These are phyloP conservation scores for Loxodes magnus DNA, from an alignment of 73 alveolate genomes.

Conservation along the genomic window DNA sequence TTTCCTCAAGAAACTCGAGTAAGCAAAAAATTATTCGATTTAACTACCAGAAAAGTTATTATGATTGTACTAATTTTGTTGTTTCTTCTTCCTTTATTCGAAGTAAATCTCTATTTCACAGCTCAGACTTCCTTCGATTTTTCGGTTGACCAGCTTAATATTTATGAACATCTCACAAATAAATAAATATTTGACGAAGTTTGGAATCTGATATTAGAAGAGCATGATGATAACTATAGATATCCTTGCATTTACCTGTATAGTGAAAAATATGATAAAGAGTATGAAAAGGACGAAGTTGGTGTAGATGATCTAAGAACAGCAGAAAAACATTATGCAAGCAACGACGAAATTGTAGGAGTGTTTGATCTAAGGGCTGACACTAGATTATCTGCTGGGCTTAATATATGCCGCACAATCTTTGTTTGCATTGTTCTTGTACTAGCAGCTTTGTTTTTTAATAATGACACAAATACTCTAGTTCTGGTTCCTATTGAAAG, in stretches of 20 bases:
- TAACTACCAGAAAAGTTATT: constrained; percentile 80
- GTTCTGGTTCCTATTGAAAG: constrained; percentile 87
- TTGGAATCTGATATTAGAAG: constrained; percentile 2
- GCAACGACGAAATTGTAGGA: neutral
- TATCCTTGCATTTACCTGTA: constrained; percentile 1
- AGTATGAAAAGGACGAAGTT: neutral
- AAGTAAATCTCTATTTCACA: constrained; percentile 16
- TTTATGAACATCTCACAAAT: no score
- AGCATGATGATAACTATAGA: constrained; percentile 7
- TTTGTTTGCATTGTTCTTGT: constrained; percentile 81
- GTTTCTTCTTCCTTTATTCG: constrained; percentile 56
- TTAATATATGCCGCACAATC: constrained; percentile 70
- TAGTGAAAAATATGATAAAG: neutral
- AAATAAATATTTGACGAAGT: constrained; percentile 7
- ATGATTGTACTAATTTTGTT: constrained; percentile 75
- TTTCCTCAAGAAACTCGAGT: constrained; percentile 53
- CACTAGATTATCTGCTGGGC: constrained; percentile 44
- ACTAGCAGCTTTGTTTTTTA: constrained; percentile 63
- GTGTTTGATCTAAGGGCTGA: constrained; percentile 41
- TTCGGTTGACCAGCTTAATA: constrained; percentile 12
- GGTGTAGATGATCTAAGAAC: neutral
- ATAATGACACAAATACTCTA: constrained; percentile 70
- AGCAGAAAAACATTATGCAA: neutral
- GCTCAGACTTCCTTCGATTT: constrained; percentile 11
- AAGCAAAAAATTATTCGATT: constrained; percentile 77